Evolutionary conservation across 2,329 filamentous ascomycete species (phyloP).

Genomic region (Apiospora saccharicola): DNA sequence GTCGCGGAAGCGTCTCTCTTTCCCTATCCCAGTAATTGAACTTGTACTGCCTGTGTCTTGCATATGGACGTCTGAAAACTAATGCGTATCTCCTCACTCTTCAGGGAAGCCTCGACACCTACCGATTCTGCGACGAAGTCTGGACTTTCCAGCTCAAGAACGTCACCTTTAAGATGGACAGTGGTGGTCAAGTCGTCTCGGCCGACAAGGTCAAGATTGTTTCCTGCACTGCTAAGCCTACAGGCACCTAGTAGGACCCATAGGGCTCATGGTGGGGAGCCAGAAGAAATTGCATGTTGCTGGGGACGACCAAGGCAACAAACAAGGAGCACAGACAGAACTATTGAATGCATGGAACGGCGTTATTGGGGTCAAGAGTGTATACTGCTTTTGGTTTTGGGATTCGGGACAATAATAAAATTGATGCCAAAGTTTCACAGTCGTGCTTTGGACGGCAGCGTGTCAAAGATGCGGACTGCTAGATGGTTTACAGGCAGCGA

Average conservation of each 20-base stretch:
- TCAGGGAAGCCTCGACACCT: constrained; percentile 95
- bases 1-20: constrained; percentile 28
- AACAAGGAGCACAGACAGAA: background rate
- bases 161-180: constrained; percentile 98
- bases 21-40: background rate
- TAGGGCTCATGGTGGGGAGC: background rate
- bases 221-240: constrained; percentile 87
- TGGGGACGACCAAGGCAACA: no score
- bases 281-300: background rate
- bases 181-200: constrained; percentile 71
- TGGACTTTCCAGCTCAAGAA: constrained; percentile 99
- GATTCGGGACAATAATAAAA: background rate
- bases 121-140: constrained; percentile 99
- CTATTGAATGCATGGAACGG: background rate
- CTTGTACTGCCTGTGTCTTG: background rate
- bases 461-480: background rate
- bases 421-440: constrained; percentile 3
- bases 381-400: background rate
- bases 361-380: background rate
- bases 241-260: constrained; percentile 27
- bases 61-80: constrained; percentile 19
- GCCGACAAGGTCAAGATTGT: constrained; percentile 99
- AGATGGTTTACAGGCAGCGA: background rate
- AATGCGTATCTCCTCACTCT: constrained; percentile 15
- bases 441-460: constrained; percentile 8